A percentile compares a stretch with the other conserved stretches of the same genome.
phyloP scores from a whole-genome alignment of 306 rosid genomes.

The Cotoneaster glaucophyllus region DNA sequence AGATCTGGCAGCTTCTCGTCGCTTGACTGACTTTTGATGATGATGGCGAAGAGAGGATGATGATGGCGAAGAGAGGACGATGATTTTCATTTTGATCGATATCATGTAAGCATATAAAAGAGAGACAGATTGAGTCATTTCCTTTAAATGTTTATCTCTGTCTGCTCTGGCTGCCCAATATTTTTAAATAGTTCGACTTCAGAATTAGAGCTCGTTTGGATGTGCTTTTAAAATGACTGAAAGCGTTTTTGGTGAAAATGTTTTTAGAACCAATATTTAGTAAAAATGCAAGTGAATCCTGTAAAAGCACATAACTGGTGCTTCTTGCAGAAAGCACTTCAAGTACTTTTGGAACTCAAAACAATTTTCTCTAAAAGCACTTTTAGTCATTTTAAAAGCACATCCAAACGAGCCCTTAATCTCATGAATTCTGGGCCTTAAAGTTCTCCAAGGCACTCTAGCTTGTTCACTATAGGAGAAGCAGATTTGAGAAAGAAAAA shows the following conservation, averaged over 20 bases:
- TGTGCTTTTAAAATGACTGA: too few species aligned
- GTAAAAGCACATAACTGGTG: too few species aligned
- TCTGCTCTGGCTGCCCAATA: not conserved
- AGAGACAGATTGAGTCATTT: not conserved
- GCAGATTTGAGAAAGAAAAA: not conserved
- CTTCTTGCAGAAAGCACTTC: too few species aligned
- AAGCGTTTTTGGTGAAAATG: too few species aligned
- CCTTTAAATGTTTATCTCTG: not conserved
- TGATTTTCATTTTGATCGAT: conserved; percentile 15
- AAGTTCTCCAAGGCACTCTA: not conserved
- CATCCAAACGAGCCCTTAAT: too few species aligned
- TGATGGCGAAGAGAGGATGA: conserved; percentile 4
- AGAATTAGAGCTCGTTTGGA: too few species aligned
- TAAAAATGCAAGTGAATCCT: too few species aligned
- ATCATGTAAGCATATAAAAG: not conserved
- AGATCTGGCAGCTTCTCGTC: conserved; percentile 38
- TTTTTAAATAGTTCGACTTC: not conserved
- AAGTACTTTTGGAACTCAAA: too few species aligned
- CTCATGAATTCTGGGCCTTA: not conserved
- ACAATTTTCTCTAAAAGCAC: too few species aligned
- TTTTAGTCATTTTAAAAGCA: too few species aligned
- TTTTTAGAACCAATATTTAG: too few species aligned
- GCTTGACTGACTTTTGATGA: conserved; percentile 27
- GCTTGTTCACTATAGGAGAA: not conserved
- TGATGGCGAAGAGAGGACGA: not conserved